Percentiles rank a stretch among this genome's conserved stretches.
These are phyloP conservation scores for Pichia thaimueangensis DNA, from an alignment of 805 yeast species.

Conservation along the genomic window DNA sequence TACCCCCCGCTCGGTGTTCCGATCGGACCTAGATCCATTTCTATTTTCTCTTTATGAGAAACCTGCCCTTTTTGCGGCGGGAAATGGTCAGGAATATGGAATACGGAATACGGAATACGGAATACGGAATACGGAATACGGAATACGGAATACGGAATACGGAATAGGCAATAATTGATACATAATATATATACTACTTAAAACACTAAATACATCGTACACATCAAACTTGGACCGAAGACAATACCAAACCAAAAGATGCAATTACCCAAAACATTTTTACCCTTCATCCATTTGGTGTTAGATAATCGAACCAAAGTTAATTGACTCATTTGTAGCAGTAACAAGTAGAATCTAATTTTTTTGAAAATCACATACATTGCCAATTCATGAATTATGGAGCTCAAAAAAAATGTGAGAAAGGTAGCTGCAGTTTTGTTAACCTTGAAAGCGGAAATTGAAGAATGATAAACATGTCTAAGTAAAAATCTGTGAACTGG, in stretches of 20 bases:
- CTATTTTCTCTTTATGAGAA: too few relatives aligned
- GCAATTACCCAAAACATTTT: conserved; percentile 63
- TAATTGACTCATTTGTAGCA: conserved; percentile 81
- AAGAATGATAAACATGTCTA: conserved; percentile 90
- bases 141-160: too few relatives aligned
- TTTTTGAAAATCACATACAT: conserved; percentile 84
- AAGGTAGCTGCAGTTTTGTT: conserved; percentile 65
- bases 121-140: too few relatives aligned
- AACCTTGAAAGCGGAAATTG: conserved; percentile 68
- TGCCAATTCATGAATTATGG: conserved; percentile 82
- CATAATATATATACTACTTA: conserved; percentile 30
- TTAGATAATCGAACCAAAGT: conserved; percentile 67
- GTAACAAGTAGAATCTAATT: conserved; percentile 71
- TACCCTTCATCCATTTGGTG: conserved; percentile 48
- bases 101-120: too few relatives aligned
- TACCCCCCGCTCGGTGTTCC: too few relatives aligned
- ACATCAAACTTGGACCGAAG: conserved; percentile 82
- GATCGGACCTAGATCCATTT: too few relatives aligned
- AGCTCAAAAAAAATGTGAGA: conserved; percentile 71
- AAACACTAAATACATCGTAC: conserved; percentile 75
- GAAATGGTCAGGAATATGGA: too few relatives aligned
- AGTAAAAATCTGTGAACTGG: conserved; percentile 88
- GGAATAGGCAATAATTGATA: too few relatives aligned
- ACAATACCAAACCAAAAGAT: conserved; percentile 91
- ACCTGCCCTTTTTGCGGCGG: too few relatives aligned